Evolutionary conservation across 805 yeast species (phyloP).

Genomic region (Clavispora vitiphila): DNA sequence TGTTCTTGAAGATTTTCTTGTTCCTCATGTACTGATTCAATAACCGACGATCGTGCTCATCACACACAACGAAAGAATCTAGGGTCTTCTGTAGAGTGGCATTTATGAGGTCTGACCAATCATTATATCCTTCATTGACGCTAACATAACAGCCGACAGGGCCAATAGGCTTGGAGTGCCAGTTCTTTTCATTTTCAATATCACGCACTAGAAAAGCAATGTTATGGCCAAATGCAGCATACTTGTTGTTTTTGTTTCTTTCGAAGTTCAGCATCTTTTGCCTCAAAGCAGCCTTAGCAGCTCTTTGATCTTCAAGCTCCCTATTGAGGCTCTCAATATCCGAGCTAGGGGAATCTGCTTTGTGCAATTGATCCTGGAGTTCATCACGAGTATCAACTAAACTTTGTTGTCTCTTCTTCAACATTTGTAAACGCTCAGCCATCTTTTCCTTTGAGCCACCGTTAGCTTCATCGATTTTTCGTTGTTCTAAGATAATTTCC

Average conservation of each 20-base stretch:
- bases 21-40: slow-evolving; percentile 30
- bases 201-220: slow-evolving; percentile 39
- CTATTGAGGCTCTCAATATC: slow-evolving; percentile 7
- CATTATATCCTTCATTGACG: slow-evolving; percentile 47
- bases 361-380: slow-evolving; percentile 5
- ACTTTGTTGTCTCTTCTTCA: slow-evolving; percentile 7
- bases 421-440: slow-evolving; percentile 12
- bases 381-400: slow-evolving; percentile 6
- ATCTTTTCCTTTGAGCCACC: slow-evolving; percentile 42
- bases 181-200: slow-evolving; percentile 21
- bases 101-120: slow-evolving; percentile 63
- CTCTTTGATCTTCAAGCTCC: slow-evolving; percentile 8
- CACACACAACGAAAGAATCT: slow-evolving; percentile 63
- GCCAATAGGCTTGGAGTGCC: slow-evolving; percentile 60
- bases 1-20: slow-evolving; percentile 29
- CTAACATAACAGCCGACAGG: slow-evolving; percentile 68
- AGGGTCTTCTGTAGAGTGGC: slow-evolving; percentile 44
- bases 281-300: slow-evolving; percentile 2
- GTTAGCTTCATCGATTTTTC: slow-evolving; percentile 33
- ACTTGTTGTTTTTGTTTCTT: slow-evolving; percentile 23
- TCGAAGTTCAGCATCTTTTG: slow-evolving; percentile 7
- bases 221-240: slow-evolving; percentile 48
- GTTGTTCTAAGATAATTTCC: slow-evolving; percentile 29
- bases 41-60: slow-evolving; percentile 50
- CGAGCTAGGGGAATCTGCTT: slow-evolving; percentile 4